Evolutionary conservation across 768 basidiomycete species (phyloP).

Genomic region (Phlebiopsis gigantea): DNA sequence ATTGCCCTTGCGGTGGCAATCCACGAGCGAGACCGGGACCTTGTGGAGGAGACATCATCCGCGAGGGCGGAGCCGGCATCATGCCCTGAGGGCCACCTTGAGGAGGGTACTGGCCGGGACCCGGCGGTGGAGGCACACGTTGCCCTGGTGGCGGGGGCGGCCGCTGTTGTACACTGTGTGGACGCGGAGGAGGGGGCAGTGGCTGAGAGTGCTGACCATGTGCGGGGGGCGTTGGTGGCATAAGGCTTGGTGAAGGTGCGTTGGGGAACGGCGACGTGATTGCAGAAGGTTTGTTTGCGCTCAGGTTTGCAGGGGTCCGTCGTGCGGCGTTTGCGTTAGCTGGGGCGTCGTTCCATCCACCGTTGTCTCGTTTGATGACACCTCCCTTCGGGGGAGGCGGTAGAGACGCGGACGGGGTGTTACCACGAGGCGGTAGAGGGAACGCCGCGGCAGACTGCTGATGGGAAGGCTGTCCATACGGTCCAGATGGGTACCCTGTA

Average conservation of each 20-base stretch:
- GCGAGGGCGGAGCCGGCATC: constrained; percentile 33
- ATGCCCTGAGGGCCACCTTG: constrained; percentile 24
- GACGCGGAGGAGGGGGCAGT: constrained; percentile 53
- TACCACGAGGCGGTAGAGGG: constrained; percentile 39
- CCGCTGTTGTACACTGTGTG: constrained; percentile 50
- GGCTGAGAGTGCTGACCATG: constrained; percentile 18
- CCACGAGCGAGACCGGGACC: constrained; percentile 27
- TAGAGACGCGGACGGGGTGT: constrained; percentile 29
- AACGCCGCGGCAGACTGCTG: constrained; percentile 21
- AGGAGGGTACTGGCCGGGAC: constrained; percentile 27
- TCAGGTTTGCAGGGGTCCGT: constrained; percentile 47
- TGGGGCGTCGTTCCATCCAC: constrained; percentile 94
- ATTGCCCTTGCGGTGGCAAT: constrained; percentile 45
- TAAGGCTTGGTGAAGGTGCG: constrained; percentile 18
- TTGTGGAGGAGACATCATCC: constrained; percentile 45
- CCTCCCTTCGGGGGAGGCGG: constrained; percentile 54
- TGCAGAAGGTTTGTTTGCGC: constrained; percentile 52
- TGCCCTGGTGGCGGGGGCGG: constrained; percentile 34
- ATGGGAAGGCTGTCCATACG: constrained; percentile 7
- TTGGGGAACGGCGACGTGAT: constrained; percentile 91
- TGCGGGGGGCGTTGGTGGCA: constrained; percentile 14
- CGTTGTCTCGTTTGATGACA: constrained; percentile 47
- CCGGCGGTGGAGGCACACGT: constrained; percentile 29
- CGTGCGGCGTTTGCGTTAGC: constrained; percentile 37
- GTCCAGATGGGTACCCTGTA: constrained; percentile 2